Evolutionary conservation across 441 rosid genomes (phyloP), one percentile per base, ranked within the genome.

Genomic region (Dalechampia spathulata): DNA sequence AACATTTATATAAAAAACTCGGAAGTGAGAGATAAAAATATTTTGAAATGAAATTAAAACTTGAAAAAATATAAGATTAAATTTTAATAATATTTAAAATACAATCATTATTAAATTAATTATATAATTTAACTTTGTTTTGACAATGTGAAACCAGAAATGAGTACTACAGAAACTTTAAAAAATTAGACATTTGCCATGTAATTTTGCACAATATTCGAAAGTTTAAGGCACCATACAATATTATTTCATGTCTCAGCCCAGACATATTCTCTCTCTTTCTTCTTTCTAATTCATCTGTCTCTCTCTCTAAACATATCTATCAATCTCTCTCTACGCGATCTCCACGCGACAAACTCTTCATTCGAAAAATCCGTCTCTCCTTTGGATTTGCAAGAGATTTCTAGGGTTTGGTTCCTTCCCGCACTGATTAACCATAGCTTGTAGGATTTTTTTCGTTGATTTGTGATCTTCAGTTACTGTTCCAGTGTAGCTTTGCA

Each of bases 261-360:
- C 27, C 63, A 20, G 64, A 50, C 57, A 40, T 10, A 2, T 30
- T 0, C 26, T 2, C 26, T 36, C 10, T 57, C 62, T 23, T 22
- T 25, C 32, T 0, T 13, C 0, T 11, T 20, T 2, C 53, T 53
- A 15, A 22, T 25, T 45, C 22, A 16, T 51, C 22, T 15, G 17
- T 38, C 49, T 67, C 54, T 60, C 68, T 50, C 72, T 60, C 51
- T 16, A 13, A 39, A 39, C 65, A 41, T 54, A 46, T 43, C 64
- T 41, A 47, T 68, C 72, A 42, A 43, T 32, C 65, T 61, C 53
- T 61, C 62, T 52, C 57, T 52, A 48, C 61, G 71, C 80, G 73
- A 73, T 73, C 76, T 68, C 67, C 45, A 67, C 50, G 17, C 67
- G 42, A 36, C 2, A 36, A 36, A 36, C 55, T 53, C 44, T 45